Evolutionary conservation across 108 stramenopile genomes (phyloP).

Genomic region (Skeletonema potamos): DNA sequence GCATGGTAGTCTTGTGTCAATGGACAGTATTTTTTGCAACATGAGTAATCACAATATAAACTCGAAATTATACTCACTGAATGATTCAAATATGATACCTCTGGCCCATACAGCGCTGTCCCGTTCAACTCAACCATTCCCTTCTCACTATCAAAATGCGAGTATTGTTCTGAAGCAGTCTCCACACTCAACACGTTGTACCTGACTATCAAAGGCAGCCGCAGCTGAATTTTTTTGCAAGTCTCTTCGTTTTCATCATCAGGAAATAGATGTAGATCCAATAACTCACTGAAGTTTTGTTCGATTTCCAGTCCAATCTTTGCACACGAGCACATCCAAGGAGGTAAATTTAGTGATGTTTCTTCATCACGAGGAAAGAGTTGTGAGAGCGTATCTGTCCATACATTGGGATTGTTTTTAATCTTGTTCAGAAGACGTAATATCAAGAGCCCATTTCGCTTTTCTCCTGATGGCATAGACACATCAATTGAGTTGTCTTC

Average conservation of each 20-base stretch:
- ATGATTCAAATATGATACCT: slow-evolving; percentile 78
- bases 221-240: slow-evolving; percentile 38
- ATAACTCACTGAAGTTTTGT: background rate
- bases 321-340: slow-evolving; percentile 41
- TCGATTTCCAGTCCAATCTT: slow-evolving; percentile 34
- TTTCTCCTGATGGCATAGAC: slow-evolving; percentile 24
- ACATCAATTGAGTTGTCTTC: slow-evolving; percentile 32
- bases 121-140: slow-evolving; percentile 56
- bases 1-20: background rate
- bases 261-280: background rate
- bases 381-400: slow-evolving; percentile 51
- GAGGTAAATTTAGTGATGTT: slow-evolving; percentile 45
- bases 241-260: slow-evolving; percentile 32
- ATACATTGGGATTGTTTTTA: slow-evolving; percentile 45
- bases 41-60: background rate
- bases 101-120: slow-evolving; percentile 59
- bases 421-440: slow-evolving; percentile 54
- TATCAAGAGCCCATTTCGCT: slow-evolving; percentile 60
- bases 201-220: slow-evolving; percentile 71
- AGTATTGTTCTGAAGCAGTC: slow-evolving; percentile 66
- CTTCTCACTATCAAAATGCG: slow-evolving; percentile 51
- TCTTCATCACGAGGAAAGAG: slow-evolving; percentile 62
- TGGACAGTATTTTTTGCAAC: background rate
- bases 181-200: slow-evolving; percentile 73
- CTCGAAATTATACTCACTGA: slow-evolving; percentile 12